phyloP scores from a whole-genome alignment of 768 basidiomycete species.

The Tricholoma terreum region DNA sequence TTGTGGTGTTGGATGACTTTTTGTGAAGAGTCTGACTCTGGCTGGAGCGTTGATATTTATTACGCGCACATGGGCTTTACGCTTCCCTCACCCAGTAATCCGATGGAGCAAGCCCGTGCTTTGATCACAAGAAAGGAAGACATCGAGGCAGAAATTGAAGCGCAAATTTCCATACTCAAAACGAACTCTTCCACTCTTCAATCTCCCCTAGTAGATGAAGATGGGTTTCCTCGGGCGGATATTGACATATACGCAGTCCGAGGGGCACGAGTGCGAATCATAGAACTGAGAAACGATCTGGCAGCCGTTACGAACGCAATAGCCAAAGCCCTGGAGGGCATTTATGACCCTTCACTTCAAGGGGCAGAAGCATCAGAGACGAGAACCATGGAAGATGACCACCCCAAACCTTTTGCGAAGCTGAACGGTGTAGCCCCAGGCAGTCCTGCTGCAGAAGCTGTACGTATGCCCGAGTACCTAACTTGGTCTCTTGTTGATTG shows the following conservation, averaged over 20 bases:
- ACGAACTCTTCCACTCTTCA: constrained; percentile 63
- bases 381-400: constrained; percentile 6
- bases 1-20: too few species aligned
- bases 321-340: constrained; percentile 60
- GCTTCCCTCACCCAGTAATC: constrained; percentile 41
- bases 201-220: constrained; percentile 75
- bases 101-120: constrained; percentile 55
- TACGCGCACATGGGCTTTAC: constrained; percentile 41
- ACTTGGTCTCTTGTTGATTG: background rate
- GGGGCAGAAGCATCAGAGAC: constrained; percentile 19
- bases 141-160: constrained; percentile 70
- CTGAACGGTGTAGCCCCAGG: constrained; percentile 78
- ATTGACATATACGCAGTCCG: constrained; percentile 82
- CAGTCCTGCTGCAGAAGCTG: constrained; percentile 83
- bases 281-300: constrained; percentile 79
- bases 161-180: constrained; percentile 59
- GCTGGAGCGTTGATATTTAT: too few species aligned
- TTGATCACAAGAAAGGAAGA: constrained; percentile 67
- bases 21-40: too few species aligned
- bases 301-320: constrained; percentile 62
- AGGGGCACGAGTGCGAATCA: constrained; percentile 70
- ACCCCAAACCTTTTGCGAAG: constrained; percentile 62
- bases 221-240: constrained; percentile 88
- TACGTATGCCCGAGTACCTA: constrained; percentile 28
- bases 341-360: constrained; percentile 52